Evolutionary conservation across 176 grass and related monocot genomes (phyloP).

Genomic region (Triticum timopheevii): DNA sequence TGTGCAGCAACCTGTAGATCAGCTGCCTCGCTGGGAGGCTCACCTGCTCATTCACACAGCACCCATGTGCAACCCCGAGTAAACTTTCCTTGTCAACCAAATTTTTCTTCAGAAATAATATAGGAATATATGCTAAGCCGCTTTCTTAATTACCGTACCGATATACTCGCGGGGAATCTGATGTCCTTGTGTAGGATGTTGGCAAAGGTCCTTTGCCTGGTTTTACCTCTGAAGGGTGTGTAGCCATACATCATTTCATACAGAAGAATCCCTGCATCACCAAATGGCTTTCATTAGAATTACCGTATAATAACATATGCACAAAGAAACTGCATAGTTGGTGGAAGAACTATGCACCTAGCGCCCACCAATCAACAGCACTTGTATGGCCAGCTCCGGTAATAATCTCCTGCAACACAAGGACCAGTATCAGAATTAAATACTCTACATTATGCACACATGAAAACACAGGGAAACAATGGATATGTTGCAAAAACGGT

Average conservation of each 20-base stretch:
- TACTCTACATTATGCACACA: neutral
- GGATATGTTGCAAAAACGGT: neutral
- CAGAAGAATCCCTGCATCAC: slow-evolving; percentile 67
- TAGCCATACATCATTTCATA: slow-evolving; percentile 98
- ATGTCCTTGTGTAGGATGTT: slow-evolving; percentile 94
- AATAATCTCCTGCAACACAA: slow-evolving; percentile 80
- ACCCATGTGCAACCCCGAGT: neutral
- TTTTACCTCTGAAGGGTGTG: slow-evolving; percentile 94
- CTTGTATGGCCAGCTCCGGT: slow-evolving; percentile 87
- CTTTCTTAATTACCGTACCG: slow-evolving; percentile 48
- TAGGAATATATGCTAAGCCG: neutral
- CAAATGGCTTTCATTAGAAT: neutral
- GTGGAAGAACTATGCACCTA: slow-evolving; percentile 42
- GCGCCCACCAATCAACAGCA: slow-evolving; percentile 96
- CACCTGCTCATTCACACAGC: slow-evolving; percentile 35
- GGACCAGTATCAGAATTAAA: neutral
- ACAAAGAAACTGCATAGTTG: neutral
- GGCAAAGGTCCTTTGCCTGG: slow-evolving; percentile 89
- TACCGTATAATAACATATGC: neutral
- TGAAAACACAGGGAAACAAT: neutral
- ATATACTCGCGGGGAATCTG: slow-evolving; percentile 70
- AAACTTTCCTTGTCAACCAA: neutral
- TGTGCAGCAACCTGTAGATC: slow-evolving; percentile 75
- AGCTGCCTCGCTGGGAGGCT: slow-evolving; percentile 65
- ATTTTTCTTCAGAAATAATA: neutral